These are phyloP conservation scores for Amanita pseudoporphyria DNA, from an alignment of 768 basidiomycete genomes.

Conservation along the genomic window DNA sequence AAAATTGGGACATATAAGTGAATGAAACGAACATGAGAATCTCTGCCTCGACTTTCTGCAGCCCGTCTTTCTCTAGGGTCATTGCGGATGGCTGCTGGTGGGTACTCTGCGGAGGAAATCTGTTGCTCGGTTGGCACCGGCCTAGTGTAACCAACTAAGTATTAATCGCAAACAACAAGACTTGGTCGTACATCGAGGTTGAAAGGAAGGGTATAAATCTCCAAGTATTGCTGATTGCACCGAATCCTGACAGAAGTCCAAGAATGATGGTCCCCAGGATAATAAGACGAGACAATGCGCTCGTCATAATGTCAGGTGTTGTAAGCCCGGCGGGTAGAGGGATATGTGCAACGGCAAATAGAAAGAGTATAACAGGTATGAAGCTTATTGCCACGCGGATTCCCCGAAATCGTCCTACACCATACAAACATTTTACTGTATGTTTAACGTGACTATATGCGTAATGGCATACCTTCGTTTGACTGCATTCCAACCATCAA, in stretches of 20 bases:
- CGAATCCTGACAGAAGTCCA: constrained; percentile 74
- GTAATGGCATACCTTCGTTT: not conserved
- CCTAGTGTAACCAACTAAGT: constrained; percentile 14
- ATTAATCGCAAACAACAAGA: not conserved
- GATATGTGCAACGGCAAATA: constrained; percentile 54
- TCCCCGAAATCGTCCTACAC: constrained; percentile 17
- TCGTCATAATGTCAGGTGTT: constrained; percentile 31
- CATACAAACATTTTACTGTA: not conserved
- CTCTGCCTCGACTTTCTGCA: constrained; percentile 18
- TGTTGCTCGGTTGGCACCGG: constrained; percentile 38
- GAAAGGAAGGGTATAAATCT: constrained; percentile 38
- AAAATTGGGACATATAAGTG: not conserved
- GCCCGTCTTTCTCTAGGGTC: constrained; percentile 39
- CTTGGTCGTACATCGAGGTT: constrained; percentile 15
- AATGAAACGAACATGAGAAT: constrained; percentile 10
- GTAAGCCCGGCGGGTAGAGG: constrained; percentile 50
- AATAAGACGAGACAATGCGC: constrained; percentile 52
- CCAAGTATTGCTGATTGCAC: constrained; percentile 64
- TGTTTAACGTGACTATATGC: not conserved
- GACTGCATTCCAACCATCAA: constrained; percentile 30
- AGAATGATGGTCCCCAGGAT: constrained; percentile 73
- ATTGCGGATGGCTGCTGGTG: constrained; percentile 47
- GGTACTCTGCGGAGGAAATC: constrained; percentile 44
- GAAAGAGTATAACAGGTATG: constrained; percentile 42
- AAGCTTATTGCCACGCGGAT: constrained; percentile 33